Evolutionary conservation across 2,329 filamentous ascomycete genomes (phyloP).

Genomic region (Trichoderma gracile): DNA sequence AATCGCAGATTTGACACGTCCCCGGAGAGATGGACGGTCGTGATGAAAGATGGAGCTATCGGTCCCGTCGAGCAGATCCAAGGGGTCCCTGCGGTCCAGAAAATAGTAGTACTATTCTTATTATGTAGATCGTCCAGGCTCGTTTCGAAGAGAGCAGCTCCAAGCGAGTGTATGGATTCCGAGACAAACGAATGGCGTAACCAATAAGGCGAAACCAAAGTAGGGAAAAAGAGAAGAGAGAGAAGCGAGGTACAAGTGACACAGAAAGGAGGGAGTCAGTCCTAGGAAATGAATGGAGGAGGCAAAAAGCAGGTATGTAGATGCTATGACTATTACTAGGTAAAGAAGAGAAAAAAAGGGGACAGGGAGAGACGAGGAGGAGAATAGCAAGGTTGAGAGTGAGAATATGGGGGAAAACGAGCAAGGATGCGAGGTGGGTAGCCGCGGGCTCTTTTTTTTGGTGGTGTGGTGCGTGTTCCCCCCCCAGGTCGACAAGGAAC

Average conservation of each 20-base stretch:
- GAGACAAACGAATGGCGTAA: background rate
- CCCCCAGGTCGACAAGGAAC: too few species aligned
- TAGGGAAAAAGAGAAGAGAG: background rate
- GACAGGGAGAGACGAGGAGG: background rate
- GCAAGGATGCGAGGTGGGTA: slow-evolving; percentile 11
- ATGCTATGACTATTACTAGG: too few species aligned
- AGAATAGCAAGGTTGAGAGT: background rate
- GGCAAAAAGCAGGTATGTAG: background rate
- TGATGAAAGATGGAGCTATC: background rate
- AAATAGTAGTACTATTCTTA: background rate
- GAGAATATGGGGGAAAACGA: background rate
- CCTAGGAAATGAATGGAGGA: background rate
- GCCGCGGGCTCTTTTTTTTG: background rate
- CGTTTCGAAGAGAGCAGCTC: slow-evolving; percentile 1
- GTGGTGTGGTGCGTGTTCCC: background rate
- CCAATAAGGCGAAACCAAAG: background rate
- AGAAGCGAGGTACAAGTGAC: background rate
- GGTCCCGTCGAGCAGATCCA: slow-evolving; percentile 1
- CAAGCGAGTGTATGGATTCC: slow-evolving; percentile 3
- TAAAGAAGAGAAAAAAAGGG: background rate
- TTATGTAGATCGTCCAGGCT: background rate
- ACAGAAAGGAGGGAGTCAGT: background rate
- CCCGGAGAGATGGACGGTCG: background rate
- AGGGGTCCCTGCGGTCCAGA: background rate
- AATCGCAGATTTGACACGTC: background rate